These are phyloP conservation scores for Triticum turgidum DNA, from an alignment of 176 grass and related monocot genomes.

Conservation along the genomic window DNA sequence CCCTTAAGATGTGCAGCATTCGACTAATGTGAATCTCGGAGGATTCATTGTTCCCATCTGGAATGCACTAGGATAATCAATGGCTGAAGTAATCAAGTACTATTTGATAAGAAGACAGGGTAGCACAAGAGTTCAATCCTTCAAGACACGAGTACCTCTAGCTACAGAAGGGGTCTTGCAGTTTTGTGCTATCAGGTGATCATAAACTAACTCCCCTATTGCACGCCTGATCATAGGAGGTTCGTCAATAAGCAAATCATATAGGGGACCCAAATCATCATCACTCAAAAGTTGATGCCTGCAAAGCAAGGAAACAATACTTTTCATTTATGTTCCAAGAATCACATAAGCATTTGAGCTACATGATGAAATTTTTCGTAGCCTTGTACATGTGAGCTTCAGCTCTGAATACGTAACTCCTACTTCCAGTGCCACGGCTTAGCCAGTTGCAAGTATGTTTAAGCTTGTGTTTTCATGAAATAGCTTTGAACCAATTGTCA, in stretches of 20 bases:
- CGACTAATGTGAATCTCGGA: constrained; percentile 91
- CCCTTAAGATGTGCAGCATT: constrained; percentile 90
- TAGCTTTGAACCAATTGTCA: background rate
- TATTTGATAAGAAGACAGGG: constrained; percentile 12
- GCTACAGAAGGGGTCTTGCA: constrained; percentile 74
- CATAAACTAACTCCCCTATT: constrained; percentile 97
- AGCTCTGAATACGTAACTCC: background rate
- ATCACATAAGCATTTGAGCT: background rate
- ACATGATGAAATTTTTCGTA: background rate
- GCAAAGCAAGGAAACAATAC: constrained; percentile 30
- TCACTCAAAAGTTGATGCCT: constrained; percentile 97
- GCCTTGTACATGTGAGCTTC: background rate
- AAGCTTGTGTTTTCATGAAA: background rate
- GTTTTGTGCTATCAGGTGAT: constrained; percentile 95
- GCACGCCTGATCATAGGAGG: constrained; percentile 97
- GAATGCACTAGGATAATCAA: constrained; percentile 23
- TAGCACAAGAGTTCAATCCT: constrained; percentile 10
- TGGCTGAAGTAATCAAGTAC: constrained; percentile 23
- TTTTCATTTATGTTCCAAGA: background rate
- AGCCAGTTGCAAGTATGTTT: background rate
- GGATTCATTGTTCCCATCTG: constrained; percentile 77
- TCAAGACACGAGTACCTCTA: constrained; percentile 46
- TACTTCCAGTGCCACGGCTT: background rate
- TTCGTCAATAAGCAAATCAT: constrained; percentile 99
- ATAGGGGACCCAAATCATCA: constrained; percentile 91